Conservation (phyloP, 2,329 filamentous ascomycete genomes). For the Thermoascus crustaceus region DNA sequence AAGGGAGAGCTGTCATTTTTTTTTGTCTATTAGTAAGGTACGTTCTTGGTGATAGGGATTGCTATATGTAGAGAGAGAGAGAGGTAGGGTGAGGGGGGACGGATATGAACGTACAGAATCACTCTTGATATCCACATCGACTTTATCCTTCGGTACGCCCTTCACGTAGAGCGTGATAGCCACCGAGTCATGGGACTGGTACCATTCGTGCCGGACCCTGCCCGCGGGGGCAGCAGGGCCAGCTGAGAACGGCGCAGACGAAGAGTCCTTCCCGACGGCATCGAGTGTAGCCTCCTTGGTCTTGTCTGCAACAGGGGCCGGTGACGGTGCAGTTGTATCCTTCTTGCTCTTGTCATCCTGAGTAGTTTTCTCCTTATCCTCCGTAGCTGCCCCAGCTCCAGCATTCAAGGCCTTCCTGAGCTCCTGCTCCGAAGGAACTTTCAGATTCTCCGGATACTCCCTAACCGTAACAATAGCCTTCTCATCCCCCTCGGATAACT, state of each 20-base stretch:
- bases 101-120: slow-evolving; percentile 31
- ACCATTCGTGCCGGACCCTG: slow-evolving; percentile 63
- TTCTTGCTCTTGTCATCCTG: slow-evolving; percentile 3
- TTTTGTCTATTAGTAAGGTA: slow-evolving; percentile 13
- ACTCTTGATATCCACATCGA: slow-evolving; percentile 45
- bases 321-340: slow-evolving; percentile 5
- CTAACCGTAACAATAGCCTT: slow-evolving; percentile 37
- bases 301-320: slow-evolving; percentile 3
- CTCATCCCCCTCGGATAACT: slow-evolving; percentile 43
- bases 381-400: slow-evolving; percentile 17
- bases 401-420: slow-evolving; percentile 26
- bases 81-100: slow-evolving; percentile 12
- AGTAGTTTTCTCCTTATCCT: slow-evolving; percentile 4
- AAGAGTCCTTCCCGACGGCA: slow-evolving; percentile 4
- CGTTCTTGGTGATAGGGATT: slow-evolving; percentile 12
- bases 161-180: slow-evolving; percentile 60
- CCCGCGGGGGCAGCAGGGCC: slow-evolving; percentile 30
- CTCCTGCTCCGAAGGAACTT: slow-evolving; percentile 35
- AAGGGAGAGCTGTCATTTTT: slow-evolving; percentile 41
- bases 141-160: slow-evolving; percentile 51
- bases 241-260: slow-evolving; percentile 5
- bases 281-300: slow-evolving; percentile 5
- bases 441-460: slow-evolving; percentile 46
- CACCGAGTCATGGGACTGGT: slow-evolving; percentile 54
- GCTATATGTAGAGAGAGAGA: slow-evolving; percentile 11